phyloP scores from a whole-genome alignment of 306 rosid genomes.

The Sphenostylis stenocarpa region DNA sequence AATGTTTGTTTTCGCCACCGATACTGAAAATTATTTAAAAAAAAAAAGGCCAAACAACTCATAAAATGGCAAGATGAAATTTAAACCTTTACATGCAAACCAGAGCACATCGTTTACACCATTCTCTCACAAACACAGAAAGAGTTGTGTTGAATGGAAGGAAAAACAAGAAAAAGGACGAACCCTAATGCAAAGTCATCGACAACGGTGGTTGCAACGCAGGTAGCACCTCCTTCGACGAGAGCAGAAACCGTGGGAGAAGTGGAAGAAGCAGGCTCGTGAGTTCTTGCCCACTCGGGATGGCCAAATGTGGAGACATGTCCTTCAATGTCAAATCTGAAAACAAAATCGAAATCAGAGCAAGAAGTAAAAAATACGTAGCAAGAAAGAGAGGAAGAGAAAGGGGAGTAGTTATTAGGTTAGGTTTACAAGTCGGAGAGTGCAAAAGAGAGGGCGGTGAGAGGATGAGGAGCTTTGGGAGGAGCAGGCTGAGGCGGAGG shows the following conservation, averaged over 20 bases:
- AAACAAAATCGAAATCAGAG: background rate
- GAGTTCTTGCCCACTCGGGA: constrained; percentile 89
- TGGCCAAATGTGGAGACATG: constrained; percentile 85
- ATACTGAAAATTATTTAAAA: constrained; percentile 49
- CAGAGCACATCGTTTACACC: background rate
- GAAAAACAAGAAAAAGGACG: background rate
- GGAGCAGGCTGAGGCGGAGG: constrained; percentile 99
- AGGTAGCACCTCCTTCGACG: constrained; percentile 92
- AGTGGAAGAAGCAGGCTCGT: constrained; percentile 76
- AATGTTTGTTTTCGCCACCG: constrained; percentile 80
- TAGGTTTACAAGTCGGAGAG: constrained; percentile 72
- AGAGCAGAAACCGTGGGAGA: constrained; percentile 63
- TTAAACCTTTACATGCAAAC: background rate
- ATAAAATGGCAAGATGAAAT: too few species aligned
- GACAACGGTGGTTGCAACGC: constrained; percentile 73
- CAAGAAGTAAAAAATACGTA: too few species aligned
- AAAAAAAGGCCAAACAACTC: background rate
- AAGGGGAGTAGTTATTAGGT: background rate
- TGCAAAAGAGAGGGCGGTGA: constrained; percentile 79
- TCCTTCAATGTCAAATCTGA: constrained; percentile 83
- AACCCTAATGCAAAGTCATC: constrained; percentile 80
- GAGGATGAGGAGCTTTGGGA: constrained; percentile 96
- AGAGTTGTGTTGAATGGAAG: background rate
- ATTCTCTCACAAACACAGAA: background rate
- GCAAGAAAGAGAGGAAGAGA: background rate